Percentiles rank a stretch among this genome's conserved stretches.
Evolutionary conservation across 208 protist species (phyloP).

Genomic region (Crithidia sp.): DNA sequence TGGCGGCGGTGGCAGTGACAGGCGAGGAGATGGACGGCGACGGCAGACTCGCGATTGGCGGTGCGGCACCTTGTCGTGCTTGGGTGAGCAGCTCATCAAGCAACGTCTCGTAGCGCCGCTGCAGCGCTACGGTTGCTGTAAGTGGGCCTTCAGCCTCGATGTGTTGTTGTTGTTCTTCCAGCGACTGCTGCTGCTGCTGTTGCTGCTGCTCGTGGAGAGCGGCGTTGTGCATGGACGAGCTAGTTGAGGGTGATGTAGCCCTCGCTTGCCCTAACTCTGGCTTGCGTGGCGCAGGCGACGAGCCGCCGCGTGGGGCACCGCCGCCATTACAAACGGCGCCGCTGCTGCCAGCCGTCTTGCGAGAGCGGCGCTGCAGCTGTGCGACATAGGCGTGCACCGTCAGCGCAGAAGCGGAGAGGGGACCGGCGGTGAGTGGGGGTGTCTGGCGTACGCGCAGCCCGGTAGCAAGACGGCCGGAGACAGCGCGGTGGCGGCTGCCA

Average conservation of each 20-base stretch:
- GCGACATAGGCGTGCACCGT: neutral
- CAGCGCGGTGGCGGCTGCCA: too few relatives aligned
- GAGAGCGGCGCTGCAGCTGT: neutral
- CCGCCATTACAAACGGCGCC: neutral
- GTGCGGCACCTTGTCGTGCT: too few relatives aligned
- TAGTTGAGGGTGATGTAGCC: neutral
- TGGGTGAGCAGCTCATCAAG: slow-evolving; percentile 18
- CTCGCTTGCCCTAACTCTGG: neutral
- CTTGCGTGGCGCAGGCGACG: slow-evolving; percentile 16
- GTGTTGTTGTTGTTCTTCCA: neutral
- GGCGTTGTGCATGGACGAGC: slow-evolving; percentile 2
- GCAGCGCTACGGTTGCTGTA: slow-evolving; percentile 12
- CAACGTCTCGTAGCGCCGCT: slow-evolving; percentile 32
- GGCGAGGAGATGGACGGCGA: too few relatives aligned
- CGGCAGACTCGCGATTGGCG: too few relatives aligned
- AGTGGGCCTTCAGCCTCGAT: neutral
- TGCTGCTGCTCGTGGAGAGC: neutral
- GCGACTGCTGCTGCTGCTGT: neutral
- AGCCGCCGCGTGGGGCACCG: neutral
- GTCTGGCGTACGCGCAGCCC: neutral
- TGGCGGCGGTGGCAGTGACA: too few relatives aligned
- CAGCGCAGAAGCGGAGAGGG: neutral
- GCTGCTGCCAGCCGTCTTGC: neutral
- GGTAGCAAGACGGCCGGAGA: too few relatives aligned
- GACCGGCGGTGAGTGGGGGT: slow-evolving; percentile 5